Conservation (phyloP, 2,329 filamentous ascomycete genomes). For the Aspergillus luchuensis region DNA sequence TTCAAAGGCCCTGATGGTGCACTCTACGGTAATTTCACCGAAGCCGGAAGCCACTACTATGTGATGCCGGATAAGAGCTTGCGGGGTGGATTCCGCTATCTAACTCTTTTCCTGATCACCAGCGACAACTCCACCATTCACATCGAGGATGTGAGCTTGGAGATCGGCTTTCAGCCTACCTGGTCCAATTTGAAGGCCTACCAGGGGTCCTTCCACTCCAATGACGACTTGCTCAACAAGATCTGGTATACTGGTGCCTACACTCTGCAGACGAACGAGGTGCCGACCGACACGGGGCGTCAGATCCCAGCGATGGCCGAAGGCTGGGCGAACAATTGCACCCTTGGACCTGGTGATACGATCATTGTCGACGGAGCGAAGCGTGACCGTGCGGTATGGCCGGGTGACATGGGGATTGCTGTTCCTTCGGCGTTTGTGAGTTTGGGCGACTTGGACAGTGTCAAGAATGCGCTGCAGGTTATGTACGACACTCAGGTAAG, state of each 20-base stretch:
- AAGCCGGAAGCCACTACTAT: slow-evolving; percentile 37
- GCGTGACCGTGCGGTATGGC: slow-evolving; percentile 48
- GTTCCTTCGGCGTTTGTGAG: slow-evolving; percentile 49
- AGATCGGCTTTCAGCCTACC: slow-evolving; percentile 53
- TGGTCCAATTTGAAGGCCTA: slow-evolving; percentile 57
- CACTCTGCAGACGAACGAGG: slow-evolving; percentile 53
- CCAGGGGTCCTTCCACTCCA: slow-evolving; percentile 56
- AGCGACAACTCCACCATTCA: slow-evolving; percentile 35
- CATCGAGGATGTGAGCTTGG: slow-evolving; percentile 44
- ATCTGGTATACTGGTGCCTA: slow-evolving; percentile 61
- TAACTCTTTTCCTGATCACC: slow-evolving; percentile 45
- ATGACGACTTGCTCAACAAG: slow-evolving; percentile 55
- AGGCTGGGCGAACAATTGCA: slow-evolving; percentile 46
- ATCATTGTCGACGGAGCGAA: slow-evolving; percentile 50
- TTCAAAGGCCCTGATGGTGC: slow-evolving; percentile 48
- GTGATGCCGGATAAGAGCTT: slow-evolving; percentile 43
- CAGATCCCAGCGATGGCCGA: slow-evolving; percentile 32
- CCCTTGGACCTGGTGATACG: slow-evolving; percentile 42
- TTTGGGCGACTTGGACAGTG: slow-evolving; percentile 49
- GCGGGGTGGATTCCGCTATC: slow-evolving; percentile 50
- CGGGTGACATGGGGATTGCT: slow-evolving; percentile 55
- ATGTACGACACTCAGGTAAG: slow-evolving; percentile 50
- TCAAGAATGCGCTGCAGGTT: slow-evolving; percentile 50
- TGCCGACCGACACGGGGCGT: slow-evolving; percentile 42
- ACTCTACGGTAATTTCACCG: slow-evolving; percentile 40